These are phyloP conservation scores for Copromyces sp. DNA, from an alignment of 495 filamentous ascomycete genomes.

Conservation along the genomic window DNA sequence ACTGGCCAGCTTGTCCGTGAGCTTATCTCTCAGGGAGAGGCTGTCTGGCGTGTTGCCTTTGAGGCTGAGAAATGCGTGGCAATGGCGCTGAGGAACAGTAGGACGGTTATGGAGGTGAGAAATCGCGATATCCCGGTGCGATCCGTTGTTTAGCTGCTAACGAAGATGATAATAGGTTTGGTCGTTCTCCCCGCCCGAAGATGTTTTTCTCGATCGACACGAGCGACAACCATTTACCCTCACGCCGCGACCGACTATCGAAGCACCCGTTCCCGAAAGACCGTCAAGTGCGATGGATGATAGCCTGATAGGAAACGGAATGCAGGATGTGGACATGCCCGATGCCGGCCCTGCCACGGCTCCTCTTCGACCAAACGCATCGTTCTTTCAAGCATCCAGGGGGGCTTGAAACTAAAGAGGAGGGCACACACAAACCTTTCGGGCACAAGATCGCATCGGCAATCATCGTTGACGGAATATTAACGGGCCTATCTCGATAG, in stretches of 20 bases:
- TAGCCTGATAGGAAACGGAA: constrained; percentile 13
- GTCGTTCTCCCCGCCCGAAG: constrained; percentile 81
- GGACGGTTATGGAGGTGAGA: constrained; percentile 94
- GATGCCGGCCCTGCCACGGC: constrained; percentile 38
- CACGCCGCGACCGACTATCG: constrained; percentile 25
- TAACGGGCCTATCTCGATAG: background rate
- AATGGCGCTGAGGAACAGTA: constrained; percentile 70
- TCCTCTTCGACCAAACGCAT: constrained; percentile 27
- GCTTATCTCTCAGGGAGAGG: constrained; percentile 78
- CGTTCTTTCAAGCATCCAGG: constrained; percentile 30
- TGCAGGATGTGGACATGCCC: constrained; percentile 36
- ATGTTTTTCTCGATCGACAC: constrained; percentile 40
- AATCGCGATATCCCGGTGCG: constrained; percentile 4
- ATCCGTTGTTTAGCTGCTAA: background rate
- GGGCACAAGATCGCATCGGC: background rate
- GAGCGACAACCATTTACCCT: constrained; percentile 24
- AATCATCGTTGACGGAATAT: background rate
- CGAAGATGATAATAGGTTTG: constrained; percentile 52
- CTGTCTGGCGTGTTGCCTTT: constrained; percentile 95
- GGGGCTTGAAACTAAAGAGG: background rate
- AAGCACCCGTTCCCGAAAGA: constrained; percentile 25
- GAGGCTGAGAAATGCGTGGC: constrained; percentile 97
- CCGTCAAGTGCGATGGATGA: constrained; percentile 33
- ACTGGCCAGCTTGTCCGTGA: constrained; percentile 85
- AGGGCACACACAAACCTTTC: background rate